A percentile compares a stretch with the other conserved stretches of the same genome.
Conservation (phyloP, 2,329 filamentous ascomycete genomes). For the Dothideomycetes sp. region DNA sequence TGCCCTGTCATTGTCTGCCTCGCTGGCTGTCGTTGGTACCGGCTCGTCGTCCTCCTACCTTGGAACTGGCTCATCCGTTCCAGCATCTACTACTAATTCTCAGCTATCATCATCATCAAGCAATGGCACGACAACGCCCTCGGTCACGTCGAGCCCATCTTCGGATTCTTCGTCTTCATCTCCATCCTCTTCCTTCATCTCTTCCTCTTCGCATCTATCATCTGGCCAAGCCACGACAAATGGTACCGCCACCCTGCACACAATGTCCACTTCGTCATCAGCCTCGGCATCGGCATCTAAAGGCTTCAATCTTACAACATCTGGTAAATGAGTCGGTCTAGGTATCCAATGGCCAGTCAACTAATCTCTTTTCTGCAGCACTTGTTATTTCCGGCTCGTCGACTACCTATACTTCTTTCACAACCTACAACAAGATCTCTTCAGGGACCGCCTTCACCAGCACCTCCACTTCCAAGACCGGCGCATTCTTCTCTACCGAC, state of each 20-base stretch:
- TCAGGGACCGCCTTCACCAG: background rate
- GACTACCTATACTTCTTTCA: conserved; percentile 6
- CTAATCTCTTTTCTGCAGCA: background rate
- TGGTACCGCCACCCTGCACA: too few species aligned
- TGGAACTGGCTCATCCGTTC: too few species aligned
- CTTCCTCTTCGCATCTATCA: too few species aligned
- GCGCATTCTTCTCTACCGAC: conserved; percentile 4
- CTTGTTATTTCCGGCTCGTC: conserved; percentile 3
- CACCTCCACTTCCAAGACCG: conserved; percentile 1
- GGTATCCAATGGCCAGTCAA: background rate
- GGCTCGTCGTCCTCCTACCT: too few species aligned
- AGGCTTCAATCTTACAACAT: conserved; percentile 9
- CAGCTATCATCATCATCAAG: too few species aligned
- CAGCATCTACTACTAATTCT: too few species aligned
- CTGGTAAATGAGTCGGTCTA: conserved; percentile 5
- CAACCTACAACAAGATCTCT: conserved; percentile 1
- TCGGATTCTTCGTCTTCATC: too few species aligned
- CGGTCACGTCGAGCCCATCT: too few species aligned
- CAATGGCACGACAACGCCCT: too few species aligned
- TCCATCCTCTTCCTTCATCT: too few species aligned
- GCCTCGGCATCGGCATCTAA: background rate
- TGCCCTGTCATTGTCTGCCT: background rate
- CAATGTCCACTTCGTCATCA: conserved; percentile 3
- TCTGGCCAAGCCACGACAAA: too few species aligned
- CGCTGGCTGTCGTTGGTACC: too few species aligned